Base-by-base conservation (phyloP, 345 rosid genomes). In the Brassica carinata region DNA sequence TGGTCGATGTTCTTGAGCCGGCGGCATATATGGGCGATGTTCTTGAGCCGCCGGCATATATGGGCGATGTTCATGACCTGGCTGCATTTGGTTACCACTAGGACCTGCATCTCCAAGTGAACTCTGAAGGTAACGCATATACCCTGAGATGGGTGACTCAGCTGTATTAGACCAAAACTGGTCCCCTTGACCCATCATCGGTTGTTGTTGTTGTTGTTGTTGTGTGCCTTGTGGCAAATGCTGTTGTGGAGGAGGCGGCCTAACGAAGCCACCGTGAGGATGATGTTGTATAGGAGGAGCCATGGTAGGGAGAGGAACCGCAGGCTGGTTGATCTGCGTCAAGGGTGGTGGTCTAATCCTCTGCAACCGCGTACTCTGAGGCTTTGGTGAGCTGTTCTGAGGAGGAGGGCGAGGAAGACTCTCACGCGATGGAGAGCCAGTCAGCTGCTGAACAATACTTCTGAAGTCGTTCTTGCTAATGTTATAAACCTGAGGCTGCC, bases 401-500 rank as follows among this genome's bases (percentile, higher is more conserved):
- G 89, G 88, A 66, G 98, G 98, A 66, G 98, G 98, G 33, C 88
- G 89, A 58, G 97, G 97, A 83, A 89, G 83, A 71, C 83, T 88
- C 14, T 94, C 95, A 31, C 86, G 92, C 1, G 93, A 84, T 17
- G 93, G 93, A 30, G 98, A 92, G 77, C 98, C 97, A 0, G 97
- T 94, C 7, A 94, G 88, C 82, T 90, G 94, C 87, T 94, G 98
- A 86, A 92, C 98, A 72, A 92, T 84, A 73, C 87, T 92, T 67
- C 95, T 84, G 58, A 94, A 94, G 65, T 94, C 92, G 69, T 86
- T 91, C 94, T 94, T 94, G 91, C 92, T 92, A 59, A 94, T 94
- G 81, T 94, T 94, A 86, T 94, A 94, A 77, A 94, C 97, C 83
- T 92, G 97, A 72, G 97, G 97, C 77, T 92, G 97, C 57, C 88